These are phyloP conservation scores for Haemoproteus tartakovskyi DNA, from an alignment of 169 alveolate genomes.

Conservation along the genomic window DNA sequence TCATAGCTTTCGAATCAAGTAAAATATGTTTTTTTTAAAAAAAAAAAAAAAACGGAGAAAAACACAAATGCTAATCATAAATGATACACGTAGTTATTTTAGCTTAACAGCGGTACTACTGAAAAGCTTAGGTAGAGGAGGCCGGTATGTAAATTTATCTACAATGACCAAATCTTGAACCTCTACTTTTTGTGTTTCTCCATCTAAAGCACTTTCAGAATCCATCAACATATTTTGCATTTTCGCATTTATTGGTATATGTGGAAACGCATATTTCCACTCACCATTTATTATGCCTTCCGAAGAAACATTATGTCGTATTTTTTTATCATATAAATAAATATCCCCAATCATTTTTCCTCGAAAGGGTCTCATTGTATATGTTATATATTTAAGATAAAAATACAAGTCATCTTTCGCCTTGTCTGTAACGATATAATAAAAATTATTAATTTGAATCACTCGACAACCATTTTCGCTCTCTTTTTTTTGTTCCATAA, in stretches of 20 bases:
- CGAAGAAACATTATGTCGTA: constrained; percentile 68
- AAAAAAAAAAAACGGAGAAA: too few relatives aligned
- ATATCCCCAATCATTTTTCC: constrained; percentile 74
- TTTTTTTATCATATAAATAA: constrained; percentile 67
- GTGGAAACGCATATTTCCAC: constrained; percentile 74
- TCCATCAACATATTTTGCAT: constrained; percentile 1
- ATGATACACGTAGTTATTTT: too few relatives aligned
- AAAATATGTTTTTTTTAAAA: too few relatives aligned
- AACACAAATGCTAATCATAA: too few relatives aligned
- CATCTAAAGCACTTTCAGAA: background rate
- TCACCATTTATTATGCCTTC: constrained; percentile 77
- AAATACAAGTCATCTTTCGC: constrained; percentile 14
- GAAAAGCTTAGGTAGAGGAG: constrained; percentile 39
- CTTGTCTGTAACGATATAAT: constrained; percentile 54
- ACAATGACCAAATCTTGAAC: constrained; percentile 9
- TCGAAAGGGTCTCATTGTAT: constrained; percentile 73
- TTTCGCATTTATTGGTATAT: constrained; percentile 22
- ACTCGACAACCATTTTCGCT: constrained; percentile 18
- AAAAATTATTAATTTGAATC: constrained; percentile 19
- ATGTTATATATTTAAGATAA: background rate
- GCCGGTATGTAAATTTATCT: constrained; percentile 13
- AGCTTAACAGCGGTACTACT: too few relatives aligned
- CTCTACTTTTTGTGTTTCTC: background rate
- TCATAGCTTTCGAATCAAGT: too few relatives aligned
- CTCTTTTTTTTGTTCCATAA: constrained; percentile 17